Evolutionary conservation across 495 filamentous ascomycete species (phyloP), one percentile per base, ranked within the genome.

Genomic region (Zalerion maritima): DNA sequence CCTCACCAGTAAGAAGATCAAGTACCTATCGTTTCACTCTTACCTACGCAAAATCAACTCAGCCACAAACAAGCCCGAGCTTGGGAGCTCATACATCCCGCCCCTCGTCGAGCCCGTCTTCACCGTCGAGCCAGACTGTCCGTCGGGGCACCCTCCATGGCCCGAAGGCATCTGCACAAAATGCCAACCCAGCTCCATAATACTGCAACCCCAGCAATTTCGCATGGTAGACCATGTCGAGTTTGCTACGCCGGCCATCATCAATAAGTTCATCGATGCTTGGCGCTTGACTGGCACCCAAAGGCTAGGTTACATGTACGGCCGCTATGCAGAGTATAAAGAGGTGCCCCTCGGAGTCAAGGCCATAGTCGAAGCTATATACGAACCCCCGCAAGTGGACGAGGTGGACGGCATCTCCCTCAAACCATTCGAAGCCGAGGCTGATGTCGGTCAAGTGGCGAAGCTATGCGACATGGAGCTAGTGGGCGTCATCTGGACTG

Each of bases 211-310:
- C 9, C 89, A 99, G 48, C 65, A 80, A 18, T 99, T 80, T 46
- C 80, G 89, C n/a, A 94, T 86, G 81, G 85, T 99, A 1, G 89
- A 99, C 44, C 89, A 99, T 51, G 86, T 99, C 38, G 91, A 99
- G 47, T 96, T 99, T 47, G 69, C 89, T 3, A 71, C 78, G 1
- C 70, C 82, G 1, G 66, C 68, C 19, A 56, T 94, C 13, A 78
- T 99, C 47, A 77, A 99, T 46, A 75, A 72, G 5, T 70, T 94
- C 18, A 70, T 99, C 21, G 71, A 93, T 37, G 87, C 87, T 37
- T 99, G 89, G 89, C 70, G 89, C 34, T 68, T 62, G 24, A 86
- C 80, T 1, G 70, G 68, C 18, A 52, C 69, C 10, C 89, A 99
- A 50, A 64, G 89, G 11, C 46, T 94, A 18, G 89, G 87, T 17